Conservation (phyloP, 139 green algal species). For the Coelastrella sp. region DNA sequence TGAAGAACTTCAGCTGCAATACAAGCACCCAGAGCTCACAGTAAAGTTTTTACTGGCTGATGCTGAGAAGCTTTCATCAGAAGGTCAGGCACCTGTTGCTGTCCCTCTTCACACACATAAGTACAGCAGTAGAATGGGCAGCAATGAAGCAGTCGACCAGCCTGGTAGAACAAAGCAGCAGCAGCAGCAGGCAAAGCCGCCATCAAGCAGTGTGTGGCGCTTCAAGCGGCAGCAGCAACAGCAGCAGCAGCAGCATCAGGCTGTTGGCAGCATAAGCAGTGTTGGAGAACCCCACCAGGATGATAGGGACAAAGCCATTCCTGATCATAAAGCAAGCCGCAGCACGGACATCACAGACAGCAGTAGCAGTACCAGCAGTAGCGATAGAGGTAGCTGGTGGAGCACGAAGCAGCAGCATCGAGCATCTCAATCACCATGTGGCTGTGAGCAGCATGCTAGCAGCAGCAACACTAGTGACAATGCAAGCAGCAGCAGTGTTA, state of each 20-base stretch:
- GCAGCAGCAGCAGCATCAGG: slow-evolving; percentile 37
- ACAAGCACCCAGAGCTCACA: slow-evolving; percentile 34
- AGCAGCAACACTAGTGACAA: neutral
- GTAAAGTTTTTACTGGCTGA: slow-evolving; percentile 19
- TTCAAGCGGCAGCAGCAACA: slow-evolving; percentile 4
- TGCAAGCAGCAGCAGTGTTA: slow-evolving; percentile 41
- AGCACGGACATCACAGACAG: neutral
- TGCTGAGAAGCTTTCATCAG: slow-evolving; percentile 17
- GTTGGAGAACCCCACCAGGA: neutral
- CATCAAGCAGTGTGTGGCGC: slow-evolving; percentile 19
- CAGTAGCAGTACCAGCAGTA: slow-evolving; percentile 39
- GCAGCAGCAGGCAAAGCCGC: slow-evolving; percentile 17
- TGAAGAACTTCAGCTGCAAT: slow-evolving; percentile 39
- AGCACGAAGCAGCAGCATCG: slow-evolving; percentile 7
- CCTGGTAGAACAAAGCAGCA: neutral
- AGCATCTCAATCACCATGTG: neutral
- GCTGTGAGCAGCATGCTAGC: neutral
- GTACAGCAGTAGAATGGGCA: slow-evolving; percentile 22
- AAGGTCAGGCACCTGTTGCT: neutral
- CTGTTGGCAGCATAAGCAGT: neutral
- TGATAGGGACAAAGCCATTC: slow-evolving; percentile 13
- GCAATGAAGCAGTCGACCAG: neutral
- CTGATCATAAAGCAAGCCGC: neutral
- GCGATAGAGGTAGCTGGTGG: slow-evolving; percentile 15
- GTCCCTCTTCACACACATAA: neutral